Evolutionary conservation across 2,329 filamentous ascomycete species (phyloP).

Genomic region (Xylaria sp.): DNA sequence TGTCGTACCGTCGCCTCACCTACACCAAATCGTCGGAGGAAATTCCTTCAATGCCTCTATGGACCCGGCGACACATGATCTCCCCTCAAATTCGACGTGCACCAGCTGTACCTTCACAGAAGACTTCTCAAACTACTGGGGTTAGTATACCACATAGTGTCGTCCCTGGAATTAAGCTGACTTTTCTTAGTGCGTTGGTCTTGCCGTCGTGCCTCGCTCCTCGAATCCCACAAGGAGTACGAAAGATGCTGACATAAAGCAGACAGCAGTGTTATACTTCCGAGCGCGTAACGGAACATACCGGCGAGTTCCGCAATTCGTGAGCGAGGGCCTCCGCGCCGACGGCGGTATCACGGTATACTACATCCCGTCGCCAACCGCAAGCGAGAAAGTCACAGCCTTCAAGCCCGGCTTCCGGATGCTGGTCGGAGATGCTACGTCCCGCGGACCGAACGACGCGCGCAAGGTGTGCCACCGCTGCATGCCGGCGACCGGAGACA

Average conservation of each 20-base stretch:
- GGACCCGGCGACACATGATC: slow-evolving; percentile 43
- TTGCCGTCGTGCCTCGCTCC: slow-evolving; percentile 7
- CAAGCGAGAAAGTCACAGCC: slow-evolving; percentile 53
- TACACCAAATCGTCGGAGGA: slow-evolving; percentile 48
- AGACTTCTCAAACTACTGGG: slow-evolving; percentile 49
- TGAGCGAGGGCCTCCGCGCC: slow-evolving; percentile 43
- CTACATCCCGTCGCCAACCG: slow-evolving; percentile 45
- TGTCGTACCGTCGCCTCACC: slow-evolving; percentile 45
- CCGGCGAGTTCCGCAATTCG: slow-evolving; percentile 46
- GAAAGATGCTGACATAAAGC: neutral
- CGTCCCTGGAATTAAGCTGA: neutral
- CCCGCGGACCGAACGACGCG: slow-evolving; percentile 34
- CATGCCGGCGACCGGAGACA: slow-evolving; percentile 43
- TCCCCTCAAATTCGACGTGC: slow-evolving; percentile 42
- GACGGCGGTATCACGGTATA: slow-evolving; percentile 49
- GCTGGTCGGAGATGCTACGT: slow-evolving; percentile 55
- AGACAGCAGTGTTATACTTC: slow-evolving; percentile 38
- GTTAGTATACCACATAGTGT: neutral
- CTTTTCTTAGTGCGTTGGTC: neutral
- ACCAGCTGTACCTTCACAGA: slow-evolving; percentile 46
- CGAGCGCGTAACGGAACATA: slow-evolving; percentile 47
- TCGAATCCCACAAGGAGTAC: slow-evolving; percentile 5
- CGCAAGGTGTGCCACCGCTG: slow-evolving; percentile 54
- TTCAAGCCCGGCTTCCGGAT: slow-evolving; percentile 59
- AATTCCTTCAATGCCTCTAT: slow-evolving; percentile 48